A percentile compares a stretch with the other conserved stretches of the same genome.
Evolutionary conservation across 73 alveolate species (phyloP).

Genomic region (Stentor roeselii): DNA sequence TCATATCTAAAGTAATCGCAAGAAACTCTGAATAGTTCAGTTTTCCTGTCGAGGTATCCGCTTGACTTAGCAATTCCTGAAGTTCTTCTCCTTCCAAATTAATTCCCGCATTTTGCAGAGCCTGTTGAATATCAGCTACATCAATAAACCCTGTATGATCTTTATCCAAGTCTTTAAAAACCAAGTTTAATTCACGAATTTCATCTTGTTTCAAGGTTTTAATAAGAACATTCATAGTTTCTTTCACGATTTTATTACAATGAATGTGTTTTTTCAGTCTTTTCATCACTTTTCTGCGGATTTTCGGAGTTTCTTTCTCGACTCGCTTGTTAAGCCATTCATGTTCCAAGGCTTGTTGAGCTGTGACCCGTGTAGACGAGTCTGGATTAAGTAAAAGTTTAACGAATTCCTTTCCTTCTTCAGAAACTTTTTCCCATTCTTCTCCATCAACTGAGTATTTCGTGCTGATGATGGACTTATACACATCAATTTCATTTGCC

Average conservation of each 20-base stretch:
- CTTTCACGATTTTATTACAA: slow-evolving; percentile 29
- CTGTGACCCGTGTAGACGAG: slow-evolving; percentile 57
- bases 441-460: slow-evolving; percentile 4
- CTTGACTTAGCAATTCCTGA: slow-evolving; percentile 20
- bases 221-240: slow-evolving; percentile 25
- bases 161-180: slow-evolving; percentile 39
- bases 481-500: slow-evolving; percentile 19
- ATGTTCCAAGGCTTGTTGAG: slow-evolving; percentile 57
- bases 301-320: too few species aligned
- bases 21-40: slow-evolving; percentile 37
- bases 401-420: slow-evolving; percentile 51
- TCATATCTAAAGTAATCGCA: slow-evolving; percentile 20
- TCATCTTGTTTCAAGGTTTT: slow-evolving; percentile 29
- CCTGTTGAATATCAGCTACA: slow-evolving; percentile 28
- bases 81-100: slow-evolving; percentile 35
- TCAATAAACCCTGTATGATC: slow-evolving; percentile 38
- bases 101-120: slow-evolving; percentile 30
- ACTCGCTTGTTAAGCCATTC: too few species aligned
- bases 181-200: slow-evolving; percentile 15
- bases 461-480: slow-evolving; percentile 21
- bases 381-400: slow-evolving; percentile 56
- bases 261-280: neutral
- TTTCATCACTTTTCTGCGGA: slow-evolving; percentile 21
- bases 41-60: neutral
- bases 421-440: neutral